Base-by-base conservation (phyloP, 2,329 filamentous ascomycete species). In the Alternaria triticimaculans region DNA sequence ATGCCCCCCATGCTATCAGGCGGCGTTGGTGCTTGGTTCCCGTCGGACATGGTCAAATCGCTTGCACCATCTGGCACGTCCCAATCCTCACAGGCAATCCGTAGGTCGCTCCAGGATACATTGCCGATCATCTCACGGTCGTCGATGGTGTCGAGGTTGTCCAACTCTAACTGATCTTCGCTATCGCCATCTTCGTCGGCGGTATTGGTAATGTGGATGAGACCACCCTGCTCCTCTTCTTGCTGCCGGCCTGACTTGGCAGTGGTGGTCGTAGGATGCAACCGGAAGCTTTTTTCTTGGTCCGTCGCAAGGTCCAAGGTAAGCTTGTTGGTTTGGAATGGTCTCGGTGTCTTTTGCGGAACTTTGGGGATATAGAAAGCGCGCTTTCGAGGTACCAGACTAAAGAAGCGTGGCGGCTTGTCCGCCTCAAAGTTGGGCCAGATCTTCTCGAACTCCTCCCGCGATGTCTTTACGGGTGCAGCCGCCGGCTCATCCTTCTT, bases 61-160 rank as follows among this genome's bases (percentile, higher is more conserved):
- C 66, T 71, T 33, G 62, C 37, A 26, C 49, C 62, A 62, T 77
- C 80, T 49, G 88, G 85, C 18, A 88, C 81, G 59, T 92, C 89
- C 92, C 93, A 98, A 77, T 97, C 93, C 63, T 93, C 89, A 74
- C 94, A 97, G 6, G 96, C 88, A 50, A 96, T 88, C 61, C 92
- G 89, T 59, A 99, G 88, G 73, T 98, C 94, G 56, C 90, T 87
- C 79, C 95, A 87, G 0, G 88, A 92, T 65, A 92, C 88, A 2
- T 92, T 93, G 30, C 90, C 92, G 18, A 96, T 84, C 20, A 86
- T 87, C 71, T 95, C 91, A 14, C 87, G 74, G 9, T 89, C 87
- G 21, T 85, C 82, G 26, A 86, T 82, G 25, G 82, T 83, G 54
- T 88, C 86, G 25, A 86, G 76, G 45, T 82, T 69, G 11, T 83